phyloP scores from a whole-genome alignment of 176 grass and related monocot species.

The Zizania latifolia region DNA sequence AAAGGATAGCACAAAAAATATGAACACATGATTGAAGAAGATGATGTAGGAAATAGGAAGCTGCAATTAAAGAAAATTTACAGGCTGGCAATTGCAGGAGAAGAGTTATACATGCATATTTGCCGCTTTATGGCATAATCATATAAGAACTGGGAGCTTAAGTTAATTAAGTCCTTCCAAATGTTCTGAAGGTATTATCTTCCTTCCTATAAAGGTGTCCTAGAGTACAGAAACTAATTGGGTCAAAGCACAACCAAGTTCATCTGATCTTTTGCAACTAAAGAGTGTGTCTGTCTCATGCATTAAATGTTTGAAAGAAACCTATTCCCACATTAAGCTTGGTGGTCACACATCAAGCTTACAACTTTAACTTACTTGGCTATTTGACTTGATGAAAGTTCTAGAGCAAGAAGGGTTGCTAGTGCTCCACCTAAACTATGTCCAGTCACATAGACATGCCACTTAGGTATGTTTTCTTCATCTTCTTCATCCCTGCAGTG shows the following conservation, averaged over 20 bases:
- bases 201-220: not conserved
- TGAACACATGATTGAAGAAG: not conserved
- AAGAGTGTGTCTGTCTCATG: not conserved
- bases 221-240: not conserved
- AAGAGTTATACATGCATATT: not conserved
- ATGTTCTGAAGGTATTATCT: not conserved
- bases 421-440: slow-evolving; percentile 99
- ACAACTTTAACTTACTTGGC: slow-evolving; percentile 60
- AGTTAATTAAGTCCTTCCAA: not conserved
- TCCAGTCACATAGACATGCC: slow-evolving; percentile 90
- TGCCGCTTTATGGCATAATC: slow-evolving; percentile 2
- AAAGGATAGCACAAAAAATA: slow-evolving; percentile 12
- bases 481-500: slow-evolving; percentile 46
- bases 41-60: not conserved
- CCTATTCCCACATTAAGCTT: slow-evolving; percentile 14
- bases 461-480: slow-evolving; percentile 43
- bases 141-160: not conserved
- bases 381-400: slow-evolving; percentile 86
- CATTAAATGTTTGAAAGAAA: not conserved
- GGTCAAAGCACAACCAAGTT: not conserved
- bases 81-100: not conserved
- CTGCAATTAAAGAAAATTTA: not conserved
- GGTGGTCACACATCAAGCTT: not conserved
- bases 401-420: slow-evolving; percentile 85
- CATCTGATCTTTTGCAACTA: not conserved